Evolutionary conservation across 2,329 filamentous ascomycete species (phyloP).

Genomic region (Phaeosphaeria sp.): DNA sequence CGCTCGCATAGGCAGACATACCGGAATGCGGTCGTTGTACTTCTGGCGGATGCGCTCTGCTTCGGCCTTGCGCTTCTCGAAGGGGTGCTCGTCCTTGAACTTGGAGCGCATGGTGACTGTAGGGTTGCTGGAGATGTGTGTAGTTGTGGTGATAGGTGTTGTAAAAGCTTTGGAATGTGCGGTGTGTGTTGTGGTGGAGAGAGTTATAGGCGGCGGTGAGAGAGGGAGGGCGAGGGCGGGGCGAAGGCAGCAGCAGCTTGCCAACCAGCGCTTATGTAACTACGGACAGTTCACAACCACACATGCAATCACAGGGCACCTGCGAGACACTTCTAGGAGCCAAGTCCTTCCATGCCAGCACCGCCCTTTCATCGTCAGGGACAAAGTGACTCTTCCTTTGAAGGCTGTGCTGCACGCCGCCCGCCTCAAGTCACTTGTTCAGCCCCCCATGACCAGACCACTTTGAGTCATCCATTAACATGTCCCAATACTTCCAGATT

Average conservation of each 20-base stretch:
- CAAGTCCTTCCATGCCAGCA: conserved; percentile 20
- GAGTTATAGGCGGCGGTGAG: conserved; percentile 44
- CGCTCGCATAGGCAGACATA: conserved; percentile 60
- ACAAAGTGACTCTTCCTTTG: conserved; percentile 31
- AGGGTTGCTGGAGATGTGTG: conserved; percentile 12
- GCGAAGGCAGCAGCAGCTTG: conserved; percentile 30
- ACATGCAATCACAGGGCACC: conserved; percentile 14
- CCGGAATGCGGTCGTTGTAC: conserved; percentile 97
- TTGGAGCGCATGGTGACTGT: conserved; percentile 82
- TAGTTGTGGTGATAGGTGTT: conserved; percentile 16
- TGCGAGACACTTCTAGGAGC: conserved; percentile 14
- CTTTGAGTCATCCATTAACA: conserved; percentile 24
- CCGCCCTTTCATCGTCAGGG: conserved; percentile 23
- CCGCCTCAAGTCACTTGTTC: conserved; percentile 35
- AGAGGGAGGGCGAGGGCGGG: conserved; percentile 30
- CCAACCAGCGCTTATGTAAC: not conserved
- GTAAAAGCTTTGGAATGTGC: conserved; percentile 8
- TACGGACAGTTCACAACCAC: conserved; percentile 5
- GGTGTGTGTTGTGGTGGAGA: conserved; percentile 29
- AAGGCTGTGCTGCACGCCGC: conserved; percentile 40
- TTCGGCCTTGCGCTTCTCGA: conserved; percentile 99
- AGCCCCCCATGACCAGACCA: conserved; percentile 34
- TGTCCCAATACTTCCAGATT: conserved; percentile 2
- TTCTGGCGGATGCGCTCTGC: conserved; percentile 99
- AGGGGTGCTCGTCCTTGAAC: conserved; percentile 99